Evolutionary conservation across 2,329 filamentous ascomycete genomes (phyloP).

Genomic region (Macrophomina pseudophaseolina): DNA sequence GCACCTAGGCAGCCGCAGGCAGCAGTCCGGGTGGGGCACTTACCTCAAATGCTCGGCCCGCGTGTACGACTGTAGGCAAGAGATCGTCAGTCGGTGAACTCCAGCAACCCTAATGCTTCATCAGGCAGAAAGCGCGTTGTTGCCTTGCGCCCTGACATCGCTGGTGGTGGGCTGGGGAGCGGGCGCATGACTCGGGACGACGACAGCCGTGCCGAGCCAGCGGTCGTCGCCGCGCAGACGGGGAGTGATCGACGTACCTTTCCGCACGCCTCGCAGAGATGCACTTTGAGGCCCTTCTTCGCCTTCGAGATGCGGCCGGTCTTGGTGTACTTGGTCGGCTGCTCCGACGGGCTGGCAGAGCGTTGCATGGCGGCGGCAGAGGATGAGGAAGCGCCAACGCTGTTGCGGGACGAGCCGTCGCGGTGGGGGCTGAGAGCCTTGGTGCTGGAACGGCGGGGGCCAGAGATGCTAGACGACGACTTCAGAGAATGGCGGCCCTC

Average conservation of each 20-base stretch:
- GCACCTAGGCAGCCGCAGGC: conserved; percentile 2
- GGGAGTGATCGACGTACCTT: conserved; percentile 43
- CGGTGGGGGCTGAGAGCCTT: conserved; percentile 31
- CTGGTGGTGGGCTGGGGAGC: background rate
- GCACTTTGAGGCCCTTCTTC: conserved; percentile 53
- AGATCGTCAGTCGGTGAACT: conserved; percentile 7
- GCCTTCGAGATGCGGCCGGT: conserved; percentile 55
- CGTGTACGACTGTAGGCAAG: conserved; percentile 48
- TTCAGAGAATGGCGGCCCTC: conserved; percentile 19
- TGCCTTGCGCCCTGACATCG: background rate
- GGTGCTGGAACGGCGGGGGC: conserved; percentile 19
- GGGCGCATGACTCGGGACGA: conserved; percentile 13
- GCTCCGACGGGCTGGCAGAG: conserved; percentile 39
- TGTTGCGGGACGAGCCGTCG: conserved; percentile 38
- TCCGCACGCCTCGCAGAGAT: conserved; percentile 52
- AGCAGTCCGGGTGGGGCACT: conserved; percentile 20
- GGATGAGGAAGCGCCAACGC: conserved; percentile 23
- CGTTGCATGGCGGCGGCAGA: conserved; percentile 36
- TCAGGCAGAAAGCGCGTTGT: conserved; percentile 4
- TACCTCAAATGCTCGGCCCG: conserved; percentile 54
- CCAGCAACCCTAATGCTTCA: background rate
- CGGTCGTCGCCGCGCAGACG: background rate
- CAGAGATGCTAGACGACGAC: conserved; percentile 11
- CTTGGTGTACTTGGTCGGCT: conserved; percentile 45
- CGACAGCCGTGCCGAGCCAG: background rate